These are phyloP conservation scores for Xylaria sp. DNA, from an alignment of 2,329 filamentous ascomycete species.

Conservation along the genomic window DNA sequence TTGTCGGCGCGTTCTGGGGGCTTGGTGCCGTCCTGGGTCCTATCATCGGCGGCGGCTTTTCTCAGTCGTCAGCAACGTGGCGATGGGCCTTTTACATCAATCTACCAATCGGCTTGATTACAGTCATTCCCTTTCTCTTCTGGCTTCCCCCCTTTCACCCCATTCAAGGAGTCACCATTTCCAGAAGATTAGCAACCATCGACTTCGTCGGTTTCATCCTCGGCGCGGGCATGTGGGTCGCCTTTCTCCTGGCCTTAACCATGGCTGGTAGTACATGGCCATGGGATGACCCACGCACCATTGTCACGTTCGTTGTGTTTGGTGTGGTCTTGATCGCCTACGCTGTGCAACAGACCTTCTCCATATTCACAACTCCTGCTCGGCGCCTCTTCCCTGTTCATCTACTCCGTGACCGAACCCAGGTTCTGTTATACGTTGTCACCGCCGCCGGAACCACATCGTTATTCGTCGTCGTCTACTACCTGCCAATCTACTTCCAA, in stretches of 20 bases:
- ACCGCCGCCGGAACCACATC: constrained; percentile 49
- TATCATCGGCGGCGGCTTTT: constrained; percentile 60
- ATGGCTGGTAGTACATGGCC: constrained; percentile 23
- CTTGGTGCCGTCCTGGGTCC: constrained; percentile 55
- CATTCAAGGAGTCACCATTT: constrained; percentile 53
- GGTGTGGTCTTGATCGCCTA: constrained; percentile 14
- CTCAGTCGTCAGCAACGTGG: constrained; percentile 56
- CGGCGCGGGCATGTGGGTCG: constrained; percentile 10
- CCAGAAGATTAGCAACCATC: constrained; percentile 53
- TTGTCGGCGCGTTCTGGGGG: constrained; percentile 51
- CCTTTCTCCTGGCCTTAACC: constrained; percentile 21
- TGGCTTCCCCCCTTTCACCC: constrained; percentile 32
- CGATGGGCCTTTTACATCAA: constrained; percentile 68
- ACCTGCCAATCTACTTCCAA: constrained; percentile 63
- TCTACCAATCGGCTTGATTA: constrained; percentile 27
- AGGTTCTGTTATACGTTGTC: constrained; percentile 56
- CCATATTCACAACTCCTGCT: constrained; percentile 21
- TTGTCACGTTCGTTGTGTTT: constrained; percentile 21
- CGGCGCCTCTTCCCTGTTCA: constrained; percentile 32
- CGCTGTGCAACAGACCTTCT: constrained; percentile 26
- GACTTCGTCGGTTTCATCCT: constrained; percentile 49
- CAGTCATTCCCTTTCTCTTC: constrained; percentile 55
- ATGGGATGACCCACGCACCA: constrained; percentile 21
- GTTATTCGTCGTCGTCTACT: constrained; percentile 57
- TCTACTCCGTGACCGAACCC: constrained; percentile 37